phyloP scores from a whole-genome alignment of 371 early-diverging fungal genomes.

The Haplosporangium sp. region DNA sequence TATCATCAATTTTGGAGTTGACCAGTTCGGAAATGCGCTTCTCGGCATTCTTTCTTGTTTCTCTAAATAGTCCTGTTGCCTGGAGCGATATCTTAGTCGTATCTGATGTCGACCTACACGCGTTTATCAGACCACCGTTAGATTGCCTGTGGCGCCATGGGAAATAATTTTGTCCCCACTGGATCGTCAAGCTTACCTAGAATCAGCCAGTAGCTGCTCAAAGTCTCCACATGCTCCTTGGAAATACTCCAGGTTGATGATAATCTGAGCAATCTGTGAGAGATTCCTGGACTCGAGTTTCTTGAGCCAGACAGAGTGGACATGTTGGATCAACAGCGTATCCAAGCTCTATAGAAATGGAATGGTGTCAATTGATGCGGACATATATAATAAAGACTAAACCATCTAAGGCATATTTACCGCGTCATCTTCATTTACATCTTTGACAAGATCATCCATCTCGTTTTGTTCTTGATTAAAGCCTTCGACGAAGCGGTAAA shows the following conservation, averaged over 20 bases:
- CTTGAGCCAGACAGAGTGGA: conserved; percentile 76
- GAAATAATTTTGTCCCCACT: neutral
- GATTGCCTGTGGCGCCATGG: neutral
- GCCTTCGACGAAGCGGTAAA: conserved; percentile 88
- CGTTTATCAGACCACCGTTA: no score
- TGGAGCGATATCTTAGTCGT: conserved; percentile 72
- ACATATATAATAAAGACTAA: neutral
- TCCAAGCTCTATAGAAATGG: conserved; percentile 74
- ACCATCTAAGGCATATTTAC: neutral
- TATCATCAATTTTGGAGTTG: conserved; percentile 84
- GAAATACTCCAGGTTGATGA: conserved; percentile 85
- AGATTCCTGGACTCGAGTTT: conserved; percentile 76
- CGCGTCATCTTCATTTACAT: conserved; percentile 56
- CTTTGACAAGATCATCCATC: conserved; percentile 89
- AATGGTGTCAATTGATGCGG: neutral
- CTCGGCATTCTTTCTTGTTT: conserved; percentile 78
- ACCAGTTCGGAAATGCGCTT: conserved; percentile 85
- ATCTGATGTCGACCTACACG: conserved; percentile 63
- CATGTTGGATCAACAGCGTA: conserved; percentile 77
- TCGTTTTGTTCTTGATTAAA: conserved; percentile 86
- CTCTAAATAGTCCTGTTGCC: conserved; percentile 78
- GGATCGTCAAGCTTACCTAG: conserved; percentile 55
- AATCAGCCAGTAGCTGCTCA: conserved; percentile 80
- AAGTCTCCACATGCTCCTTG: conserved; percentile 82
- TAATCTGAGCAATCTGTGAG: conserved; percentile 84